phyloP scores from a whole-genome alignment of 2,329 filamentous ascomycete genomes.

The Arthrobotrys musiformis region DNA sequence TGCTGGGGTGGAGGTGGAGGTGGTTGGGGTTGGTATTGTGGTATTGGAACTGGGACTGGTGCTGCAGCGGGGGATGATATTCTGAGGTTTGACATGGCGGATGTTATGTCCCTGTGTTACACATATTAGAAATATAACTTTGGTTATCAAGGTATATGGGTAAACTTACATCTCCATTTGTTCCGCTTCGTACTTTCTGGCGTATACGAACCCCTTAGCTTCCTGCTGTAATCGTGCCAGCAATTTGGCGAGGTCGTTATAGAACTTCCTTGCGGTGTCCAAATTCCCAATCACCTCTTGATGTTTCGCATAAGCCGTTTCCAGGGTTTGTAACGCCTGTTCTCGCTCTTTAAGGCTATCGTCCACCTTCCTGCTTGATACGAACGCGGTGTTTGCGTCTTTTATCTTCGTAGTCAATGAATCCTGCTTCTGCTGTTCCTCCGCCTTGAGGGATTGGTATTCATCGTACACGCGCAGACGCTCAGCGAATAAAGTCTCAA shows the following conservation, averaged over 20 bases:
- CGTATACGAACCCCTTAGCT: slow-evolving; percentile 79
- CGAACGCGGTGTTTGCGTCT: slow-evolving; percentile 81
- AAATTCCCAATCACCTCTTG: slow-evolving; percentile 94
- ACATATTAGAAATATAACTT: neutral
- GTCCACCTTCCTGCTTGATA: slow-evolving; percentile 75
- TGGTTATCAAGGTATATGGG: neutral
- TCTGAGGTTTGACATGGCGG: slow-evolving; percentile 30
- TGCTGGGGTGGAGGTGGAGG: slow-evolving; percentile 61
- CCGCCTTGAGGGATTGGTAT: slow-evolving; percentile 76
- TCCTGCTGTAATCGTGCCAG: slow-evolving; percentile 86
- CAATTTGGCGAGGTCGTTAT: slow-evolving; percentile 92
- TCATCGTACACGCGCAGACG: slow-evolving; percentile 81
- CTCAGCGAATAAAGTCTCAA: slow-evolving; percentile 88
- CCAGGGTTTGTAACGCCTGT: slow-evolving; percentile 83
- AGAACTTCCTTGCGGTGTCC: slow-evolving; percentile 92
- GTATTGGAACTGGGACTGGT: slow-evolving; percentile 53
- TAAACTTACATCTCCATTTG: slow-evolving; percentile 76
- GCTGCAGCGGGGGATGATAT: slow-evolving; percentile 35
- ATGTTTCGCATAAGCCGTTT: slow-evolving; percentile 94
- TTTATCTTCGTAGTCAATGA: slow-evolving; percentile 75
- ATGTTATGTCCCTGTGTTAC: neutral
- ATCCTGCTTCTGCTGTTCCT: slow-evolving; percentile 81
- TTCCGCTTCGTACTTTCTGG: slow-evolving; percentile 81
- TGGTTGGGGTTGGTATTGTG: slow-evolving; percentile 57
- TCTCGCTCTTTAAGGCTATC: slow-evolving; percentile 79